Conservation (phyloP, 2,329 filamentous ascomycete species). For the Colletotrichum godetiae region DNA sequence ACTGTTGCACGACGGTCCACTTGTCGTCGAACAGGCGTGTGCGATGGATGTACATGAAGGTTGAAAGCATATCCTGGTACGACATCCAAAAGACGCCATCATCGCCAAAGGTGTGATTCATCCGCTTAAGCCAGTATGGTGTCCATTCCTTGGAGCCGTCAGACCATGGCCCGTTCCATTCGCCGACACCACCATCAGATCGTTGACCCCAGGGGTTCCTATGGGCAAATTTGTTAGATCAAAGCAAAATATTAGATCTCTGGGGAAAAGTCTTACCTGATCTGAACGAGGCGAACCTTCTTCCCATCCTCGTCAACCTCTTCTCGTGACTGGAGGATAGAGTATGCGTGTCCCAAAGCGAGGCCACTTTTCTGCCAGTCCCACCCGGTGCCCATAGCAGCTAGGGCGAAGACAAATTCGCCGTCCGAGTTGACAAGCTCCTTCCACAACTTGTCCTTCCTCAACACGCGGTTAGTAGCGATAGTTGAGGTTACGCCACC, state of each 20-base stretch:
- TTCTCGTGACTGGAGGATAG: slow-evolving; percentile 60
- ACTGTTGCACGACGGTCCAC: slow-evolving; percentile 58
- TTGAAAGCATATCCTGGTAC: slow-evolving; percentile 68
- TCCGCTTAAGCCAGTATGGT: slow-evolving; percentile 78
- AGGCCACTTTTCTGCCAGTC: slow-evolving; percentile 52
- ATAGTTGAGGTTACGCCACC: slow-evolving; percentile 69
- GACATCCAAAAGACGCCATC: slow-evolving; percentile 76
- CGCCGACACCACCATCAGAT: slow-evolving; percentile 51
- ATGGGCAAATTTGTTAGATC: not conserved
- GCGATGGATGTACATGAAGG: slow-evolving; percentile 68
- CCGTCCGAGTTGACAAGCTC: slow-evolving; percentile 75
- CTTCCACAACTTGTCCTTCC: slow-evolving; percentile 77
- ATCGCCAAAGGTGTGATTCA: slow-evolving; percentile 80
- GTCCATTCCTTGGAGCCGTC: slow-evolving; percentile 89
- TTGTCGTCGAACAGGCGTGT: slow-evolving; percentile 65
- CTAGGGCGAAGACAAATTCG: slow-evolving; percentile 70
- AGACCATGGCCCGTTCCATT: slow-evolving; percentile 80
- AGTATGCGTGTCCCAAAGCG: slow-evolving; percentile 61
- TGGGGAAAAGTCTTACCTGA: slow-evolving; percentile 49
- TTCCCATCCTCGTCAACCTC: slow-evolving; percentile 53
- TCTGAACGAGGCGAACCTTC: slow-evolving; percentile 53
- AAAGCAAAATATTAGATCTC: not conserved
- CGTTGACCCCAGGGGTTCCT: slow-evolving; percentile 80
- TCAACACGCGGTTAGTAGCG: slow-evolving; percentile 66
- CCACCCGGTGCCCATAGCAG: slow-evolving; percentile 45